Evolutionary conservation across 768 basidiomycete genomes (phyloP).

Genomic region (Floccularia luteovirens): DNA sequence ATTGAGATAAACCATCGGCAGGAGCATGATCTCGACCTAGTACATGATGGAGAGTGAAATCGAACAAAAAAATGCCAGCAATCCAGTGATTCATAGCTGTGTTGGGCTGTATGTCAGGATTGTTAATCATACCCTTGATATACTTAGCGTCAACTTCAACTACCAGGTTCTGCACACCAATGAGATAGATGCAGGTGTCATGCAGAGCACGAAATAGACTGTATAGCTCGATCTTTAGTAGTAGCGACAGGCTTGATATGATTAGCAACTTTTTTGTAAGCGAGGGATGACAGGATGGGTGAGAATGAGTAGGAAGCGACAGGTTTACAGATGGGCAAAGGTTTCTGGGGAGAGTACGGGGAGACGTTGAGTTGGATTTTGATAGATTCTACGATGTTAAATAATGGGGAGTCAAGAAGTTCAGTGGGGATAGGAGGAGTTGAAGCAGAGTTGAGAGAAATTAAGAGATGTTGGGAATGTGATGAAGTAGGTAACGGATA

Average conservation of each 20-base stretch:
- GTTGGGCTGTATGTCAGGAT: conserved; percentile 27
- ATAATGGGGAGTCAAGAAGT: no score
- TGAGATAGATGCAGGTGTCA: conserved; percentile 5
- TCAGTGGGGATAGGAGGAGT: no score
- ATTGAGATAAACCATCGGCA: conserved; percentile 4
- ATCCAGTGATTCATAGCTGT: conserved; percentile 34
- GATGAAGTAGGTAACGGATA: no score
- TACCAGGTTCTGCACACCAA: conserved; percentile 15
- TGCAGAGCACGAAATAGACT: conserved; percentile 20
- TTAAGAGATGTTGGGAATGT: background rate
- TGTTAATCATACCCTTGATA: no score
- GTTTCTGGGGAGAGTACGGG: no score
- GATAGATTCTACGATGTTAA: no score
- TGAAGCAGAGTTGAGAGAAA: background rate
- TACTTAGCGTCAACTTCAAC: no score
- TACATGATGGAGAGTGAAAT: conserved; percentile 28
- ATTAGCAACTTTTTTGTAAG: conserved; percentile 3
- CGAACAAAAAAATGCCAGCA: conserved; percentile 24
- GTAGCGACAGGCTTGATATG: conserved; percentile 3
- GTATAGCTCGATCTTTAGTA: conserved; percentile 29
- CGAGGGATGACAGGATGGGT: no score
- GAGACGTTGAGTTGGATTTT: no score
- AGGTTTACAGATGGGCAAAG: no score
- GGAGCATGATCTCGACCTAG: conserved; percentile 19
- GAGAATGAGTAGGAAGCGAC: no score